Percentiles rank a stretch among this genome's conserved stretches.
Evolutionary conservation across 2,329 filamentous ascomycete species (phyloP).

Genomic region (Diplodia seriata): DNA sequence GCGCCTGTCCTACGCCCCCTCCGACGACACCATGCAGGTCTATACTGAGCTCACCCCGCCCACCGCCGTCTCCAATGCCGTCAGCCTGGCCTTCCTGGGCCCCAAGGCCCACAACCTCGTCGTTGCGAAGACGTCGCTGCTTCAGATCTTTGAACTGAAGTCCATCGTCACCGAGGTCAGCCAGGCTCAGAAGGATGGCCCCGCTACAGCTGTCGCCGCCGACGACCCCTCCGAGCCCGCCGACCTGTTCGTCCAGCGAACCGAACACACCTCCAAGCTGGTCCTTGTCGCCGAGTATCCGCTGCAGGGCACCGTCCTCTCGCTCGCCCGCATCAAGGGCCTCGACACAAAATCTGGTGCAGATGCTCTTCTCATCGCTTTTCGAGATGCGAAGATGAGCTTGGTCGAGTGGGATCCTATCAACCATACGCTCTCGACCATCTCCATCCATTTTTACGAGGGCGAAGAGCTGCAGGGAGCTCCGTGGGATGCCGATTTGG

Average conservation of each 20-base stretch:
- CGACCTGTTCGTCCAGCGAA: conserved; percentile 56
- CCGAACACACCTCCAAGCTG: conserved; percentile 74
- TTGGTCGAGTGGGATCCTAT: conserved; percentile 92
- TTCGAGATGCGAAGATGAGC: conserved; percentile 91
- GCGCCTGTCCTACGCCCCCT: conserved; percentile 1
- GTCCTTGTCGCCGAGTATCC: conserved; percentile 84
- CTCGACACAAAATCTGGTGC: conserved; percentile 77
- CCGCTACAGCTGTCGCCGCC: conserved; percentile 59
- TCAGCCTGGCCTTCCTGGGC: conserved; percentile 78
- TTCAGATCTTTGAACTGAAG: conserved; percentile 86
- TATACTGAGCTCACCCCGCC: conserved; percentile 95
- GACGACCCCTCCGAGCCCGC: conserved; percentile 46
- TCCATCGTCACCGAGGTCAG: conserved; percentile 67
- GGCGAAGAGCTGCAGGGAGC: conserved; percentile 84
- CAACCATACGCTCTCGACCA: conserved; percentile 78
- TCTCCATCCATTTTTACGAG: conserved; percentile 98
- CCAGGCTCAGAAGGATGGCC: conserved; percentile 39
- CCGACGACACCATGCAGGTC: conserved; percentile 76
- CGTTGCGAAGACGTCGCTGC: conserved; percentile 88
- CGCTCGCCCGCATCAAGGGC: conserved; percentile 78
- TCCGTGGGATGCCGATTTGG: conserved; percentile 80
- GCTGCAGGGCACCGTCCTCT: conserved; percentile 83
- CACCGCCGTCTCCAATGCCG: conserved; percentile 88
- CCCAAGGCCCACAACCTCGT: conserved; percentile 81
- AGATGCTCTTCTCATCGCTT: conserved; percentile 81